Base-by-base conservation (phyloP, 75 land plant species). In the Sequoia sempervirens region DNA sequence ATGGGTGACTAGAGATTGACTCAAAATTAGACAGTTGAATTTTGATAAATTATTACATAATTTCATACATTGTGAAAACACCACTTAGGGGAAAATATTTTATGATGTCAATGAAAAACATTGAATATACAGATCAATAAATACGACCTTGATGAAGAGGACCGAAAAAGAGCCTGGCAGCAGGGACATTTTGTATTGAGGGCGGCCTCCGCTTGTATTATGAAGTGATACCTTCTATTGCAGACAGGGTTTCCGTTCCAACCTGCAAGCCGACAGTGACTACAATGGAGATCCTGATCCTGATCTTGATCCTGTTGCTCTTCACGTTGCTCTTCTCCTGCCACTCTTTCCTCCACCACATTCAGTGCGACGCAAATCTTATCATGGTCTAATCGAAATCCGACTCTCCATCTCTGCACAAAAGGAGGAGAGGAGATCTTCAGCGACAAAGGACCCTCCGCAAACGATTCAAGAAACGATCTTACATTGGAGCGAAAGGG, bases 181-280 rank as follows among this genome's bases (percentile, higher is more conserved):
- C 11, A 15, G 15, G 76, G 2, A 75, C 83, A 40, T 10, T 14
- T 30, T 68, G 26, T 69, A 15, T 75, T 26, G 66, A 61, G 28
- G n/a, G 32, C 38, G 4, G 32, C 74, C 40, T 89, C 87, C 34
- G 91, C 88, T 79, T 88, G 90, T 7, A 96, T 93, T 8, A 96
- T 94, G 83, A 96, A 96, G 82, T 96, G 98, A 88, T 93, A 96
- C 1, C 98, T 89, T 83, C 89, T 93, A 15, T 70, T 82, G 32
- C 95, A 92, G 1, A 96, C 94, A 40, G 95, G 95, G 64, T 96
- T 89, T 0, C 86, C 87, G 64, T 96, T 93, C 98, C 98, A 96
- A 96, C 99, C 99, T 26, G 94, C 95, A 64, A 94, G 94, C 53
- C 95, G 87, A 86, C 99, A 97, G 83, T 93, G 96, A 80, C 94